These are phyloP conservation scores for Dioscorea alata DNA, from an alignment of 106 monocot genomes.

Conservation along the genomic window DNA sequence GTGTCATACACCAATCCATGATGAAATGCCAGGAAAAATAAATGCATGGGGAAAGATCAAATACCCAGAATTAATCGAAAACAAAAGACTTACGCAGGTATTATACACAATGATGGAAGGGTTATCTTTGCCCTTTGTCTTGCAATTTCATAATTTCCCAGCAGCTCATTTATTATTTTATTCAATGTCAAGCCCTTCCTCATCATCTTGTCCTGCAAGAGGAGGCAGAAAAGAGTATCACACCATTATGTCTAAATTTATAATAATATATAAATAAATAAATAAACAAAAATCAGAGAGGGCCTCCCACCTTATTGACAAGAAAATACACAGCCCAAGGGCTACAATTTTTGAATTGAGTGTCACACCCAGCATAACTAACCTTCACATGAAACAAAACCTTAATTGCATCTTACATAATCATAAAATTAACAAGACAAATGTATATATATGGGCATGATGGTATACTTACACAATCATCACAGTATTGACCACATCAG, in stretches of 20 bases:
- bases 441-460: constrained; percentile 2
- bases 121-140: constrained; percentile 13
- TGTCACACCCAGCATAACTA: constrained; percentile 36
- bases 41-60: not conserved
- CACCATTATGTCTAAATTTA: not conserved
- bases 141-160: constrained; percentile 21
- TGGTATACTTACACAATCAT: constrained; percentile 63
- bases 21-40: no score
- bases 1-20: no score
- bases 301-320: constrained; percentile 35
- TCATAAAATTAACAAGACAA: not conserved
- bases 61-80: not conserved
- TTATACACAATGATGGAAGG: constrained; percentile 41
- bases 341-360: constrained; percentile 18
- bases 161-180: constrained; percentile 30
- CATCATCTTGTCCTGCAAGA: constrained; percentile 45
- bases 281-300: not conserved
- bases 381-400: constrained; percentile 9
- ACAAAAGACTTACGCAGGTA: constrained; percentile 29
- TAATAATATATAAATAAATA: no score
- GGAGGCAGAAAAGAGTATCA: not conserved
- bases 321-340: constrained; percentile 69
- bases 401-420: not conserved
- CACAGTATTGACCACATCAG: constrained; percentile 66
- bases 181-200: constrained; percentile 37